These are phyloP conservation scores for Chenopodium suecicum DNA, from an alignment of 148 eudicot species.

Conservation along the genomic window DNA sequence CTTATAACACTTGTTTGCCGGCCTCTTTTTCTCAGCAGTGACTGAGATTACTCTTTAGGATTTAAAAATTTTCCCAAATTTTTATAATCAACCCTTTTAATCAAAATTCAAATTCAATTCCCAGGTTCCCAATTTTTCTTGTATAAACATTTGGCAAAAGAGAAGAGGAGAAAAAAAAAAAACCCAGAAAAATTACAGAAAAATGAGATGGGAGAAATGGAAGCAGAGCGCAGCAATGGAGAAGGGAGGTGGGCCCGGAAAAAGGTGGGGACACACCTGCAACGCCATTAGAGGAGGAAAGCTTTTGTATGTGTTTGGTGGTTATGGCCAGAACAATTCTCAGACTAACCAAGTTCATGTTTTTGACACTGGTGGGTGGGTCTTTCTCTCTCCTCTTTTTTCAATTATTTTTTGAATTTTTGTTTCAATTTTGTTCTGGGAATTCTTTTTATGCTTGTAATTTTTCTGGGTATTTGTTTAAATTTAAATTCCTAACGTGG, in stretches of 20 bases:
- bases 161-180: background rate
- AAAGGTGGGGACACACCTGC: slow-evolving; percentile 97
- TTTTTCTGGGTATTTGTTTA: background rate
- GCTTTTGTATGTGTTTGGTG: slow-evolving; percentile 79
- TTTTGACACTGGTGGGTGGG: slow-evolving; percentile 68
- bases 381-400: background rate
- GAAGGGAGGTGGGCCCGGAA: slow-evolving; percentile 64
- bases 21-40: slow-evolving; percentile 4
- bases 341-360: slow-evolving; percentile 80
- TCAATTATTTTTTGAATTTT: background rate
- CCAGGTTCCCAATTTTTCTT: background rate
- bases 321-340: slow-evolving; percentile 69
- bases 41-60: background rate
- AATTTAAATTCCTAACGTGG: background rate
- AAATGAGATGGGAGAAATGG: slow-evolving; percentile 86
- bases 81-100: no score
- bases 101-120: background rate
- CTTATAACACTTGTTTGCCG: slow-evolving; percentile 14
- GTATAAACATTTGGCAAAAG: background rate
- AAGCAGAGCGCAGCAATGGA: slow-evolving; percentile 28
- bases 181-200: slow-evolving; percentile 11
- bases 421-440: slow-evolving; percentile 10
- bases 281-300: slow-evolving; percentile 81
- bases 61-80: no score
- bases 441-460: background rate